phyloP scores from a whole-genome alignment of 225 moss, liverwort and hornwort species.

The Marchantia paleacea region DNA sequence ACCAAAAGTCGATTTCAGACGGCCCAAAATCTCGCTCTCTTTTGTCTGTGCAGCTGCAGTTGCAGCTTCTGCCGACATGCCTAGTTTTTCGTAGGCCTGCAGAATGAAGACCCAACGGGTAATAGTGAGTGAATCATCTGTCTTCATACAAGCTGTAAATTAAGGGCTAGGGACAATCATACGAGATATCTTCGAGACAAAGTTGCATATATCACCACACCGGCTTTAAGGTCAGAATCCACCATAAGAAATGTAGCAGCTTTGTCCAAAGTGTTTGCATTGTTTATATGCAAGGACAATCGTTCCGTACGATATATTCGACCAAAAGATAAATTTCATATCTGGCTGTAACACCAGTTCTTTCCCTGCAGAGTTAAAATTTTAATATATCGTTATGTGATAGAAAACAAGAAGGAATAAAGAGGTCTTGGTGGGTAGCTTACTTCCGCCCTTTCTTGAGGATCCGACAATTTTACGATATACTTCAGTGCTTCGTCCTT shows the following conservation, averaged over 20 bases:
- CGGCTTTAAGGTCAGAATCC: too few species aligned
- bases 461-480: conserved; percentile 88
- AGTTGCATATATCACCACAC: too few species aligned
- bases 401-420: background rate
- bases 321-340: too few species aligned
- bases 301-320: too few species aligned
- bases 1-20: conserved; percentile 86
- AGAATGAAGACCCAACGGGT: background rate
- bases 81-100: conserved; percentile 90
- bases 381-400: background rate
- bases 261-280: too few species aligned
- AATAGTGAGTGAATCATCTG: background rate
- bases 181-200: too few species aligned
- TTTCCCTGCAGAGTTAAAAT: background rate
- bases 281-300: too few species aligned
- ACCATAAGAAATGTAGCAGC: too few species aligned
- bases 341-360: background rate
- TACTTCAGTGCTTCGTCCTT: conserved; percentile 95
- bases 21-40: conserved; percentile 90
- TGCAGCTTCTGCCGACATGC: conserved; percentile 97
- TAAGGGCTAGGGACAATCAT: too few species aligned
- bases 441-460: conserved; percentile 92
- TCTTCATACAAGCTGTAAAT: too few species aligned
- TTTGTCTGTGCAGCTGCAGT: conserved; percentile 94
- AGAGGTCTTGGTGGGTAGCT: background rate